Evolutionary conservation across 331 rosid species (phyloP).

Genomic region (Prunus yedoensis): DNA sequence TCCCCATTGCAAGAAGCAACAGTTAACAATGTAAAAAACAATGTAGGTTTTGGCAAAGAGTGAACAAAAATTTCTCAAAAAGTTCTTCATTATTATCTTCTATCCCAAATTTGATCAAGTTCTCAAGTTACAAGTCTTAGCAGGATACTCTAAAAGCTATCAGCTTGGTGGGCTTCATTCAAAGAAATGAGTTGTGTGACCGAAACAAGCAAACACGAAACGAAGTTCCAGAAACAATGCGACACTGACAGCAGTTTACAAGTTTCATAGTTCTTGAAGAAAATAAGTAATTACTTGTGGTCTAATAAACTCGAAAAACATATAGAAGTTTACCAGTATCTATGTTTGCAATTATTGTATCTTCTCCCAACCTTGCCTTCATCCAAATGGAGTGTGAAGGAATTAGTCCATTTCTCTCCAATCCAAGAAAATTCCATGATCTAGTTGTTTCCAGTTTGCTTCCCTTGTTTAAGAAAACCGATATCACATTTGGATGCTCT

Average conservation of each 20-base stretch:
- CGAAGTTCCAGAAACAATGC: background rate
- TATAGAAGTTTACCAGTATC: constrained; percentile 25
- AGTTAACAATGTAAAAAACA: background rate
- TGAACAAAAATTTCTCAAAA: no score
- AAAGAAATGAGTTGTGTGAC: background rate
- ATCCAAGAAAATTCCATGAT: constrained; percentile 38
- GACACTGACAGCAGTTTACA: background rate
- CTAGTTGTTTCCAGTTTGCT: constrained; percentile 34
- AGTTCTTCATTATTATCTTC: no score
- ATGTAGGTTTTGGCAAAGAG: no score
- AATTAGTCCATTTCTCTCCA: constrained; percentile 12
- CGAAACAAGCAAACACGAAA: no score
- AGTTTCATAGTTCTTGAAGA: background rate
- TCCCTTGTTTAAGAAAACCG: constrained; percentile 31
- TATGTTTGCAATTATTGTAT: constrained; percentile 32
- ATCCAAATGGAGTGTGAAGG: constrained; percentile 22
- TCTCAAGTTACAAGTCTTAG: no score
- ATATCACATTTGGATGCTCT: constrained; percentile 31
- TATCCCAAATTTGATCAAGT: no score
- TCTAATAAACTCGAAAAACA: no score
- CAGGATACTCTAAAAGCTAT: no score
- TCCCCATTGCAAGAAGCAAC: background rate
- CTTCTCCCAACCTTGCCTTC: constrained; percentile 31
- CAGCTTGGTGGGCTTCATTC: no score
- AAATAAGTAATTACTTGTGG: no score